phyloP scores from a whole-genome alignment of 1,284 basidiomycete species.

The Lentinus polychrous region DNA sequence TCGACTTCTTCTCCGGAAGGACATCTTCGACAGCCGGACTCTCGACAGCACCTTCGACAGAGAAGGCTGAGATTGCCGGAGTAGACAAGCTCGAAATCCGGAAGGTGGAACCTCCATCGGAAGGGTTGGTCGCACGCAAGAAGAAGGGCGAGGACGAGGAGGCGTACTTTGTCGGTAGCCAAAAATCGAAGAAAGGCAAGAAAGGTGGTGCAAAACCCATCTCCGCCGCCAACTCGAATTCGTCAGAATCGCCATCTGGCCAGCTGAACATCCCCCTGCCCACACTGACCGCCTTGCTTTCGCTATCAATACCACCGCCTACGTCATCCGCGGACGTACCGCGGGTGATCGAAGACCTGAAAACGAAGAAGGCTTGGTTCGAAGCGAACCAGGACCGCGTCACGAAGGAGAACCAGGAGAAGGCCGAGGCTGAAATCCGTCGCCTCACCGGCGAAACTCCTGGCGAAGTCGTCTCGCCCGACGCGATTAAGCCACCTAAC shows the following conservation, averaged over 20 bases:
- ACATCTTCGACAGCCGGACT: conserved; percentile 42
- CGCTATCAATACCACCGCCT: conserved; percentile 89
- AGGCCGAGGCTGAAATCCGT: conserved; percentile 76
- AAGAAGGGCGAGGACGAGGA: conserved; percentile 88
- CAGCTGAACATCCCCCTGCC: conserved; percentile 79
- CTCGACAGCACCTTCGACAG: conserved; percentile 23
- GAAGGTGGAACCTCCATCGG: conserved; percentile 68
- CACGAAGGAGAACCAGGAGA: conserved; percentile 68
- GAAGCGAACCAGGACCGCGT: conserved; percentile 68
- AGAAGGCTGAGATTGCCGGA: conserved; percentile 50
- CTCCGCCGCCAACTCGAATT: conserved; percentile 21
- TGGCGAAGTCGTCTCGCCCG: conserved; percentile 30
- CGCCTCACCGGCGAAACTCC: conserved; percentile 47
- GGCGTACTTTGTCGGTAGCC: conserved; percentile 72
- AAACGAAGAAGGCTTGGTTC: conserved; percentile 95
- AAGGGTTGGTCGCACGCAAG: conserved; percentile 79
- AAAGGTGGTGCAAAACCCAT: conserved; percentile 43
- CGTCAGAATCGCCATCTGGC: conserved; percentile 23
- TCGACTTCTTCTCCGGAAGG: conserved; percentile 85
- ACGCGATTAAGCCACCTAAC: conserved; percentile 34
- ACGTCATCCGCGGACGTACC: conserved; percentile 72
- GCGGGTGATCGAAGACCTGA: conserved; percentile 84
- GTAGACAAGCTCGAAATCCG: conserved; percentile 84
- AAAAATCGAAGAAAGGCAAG: conserved; percentile 67
- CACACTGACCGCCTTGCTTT: conserved; percentile 82